Evolutionary conservation across 2,329 filamentous ascomycete species (phyloP).

Genomic region (Fusarium irregulare): DNA sequence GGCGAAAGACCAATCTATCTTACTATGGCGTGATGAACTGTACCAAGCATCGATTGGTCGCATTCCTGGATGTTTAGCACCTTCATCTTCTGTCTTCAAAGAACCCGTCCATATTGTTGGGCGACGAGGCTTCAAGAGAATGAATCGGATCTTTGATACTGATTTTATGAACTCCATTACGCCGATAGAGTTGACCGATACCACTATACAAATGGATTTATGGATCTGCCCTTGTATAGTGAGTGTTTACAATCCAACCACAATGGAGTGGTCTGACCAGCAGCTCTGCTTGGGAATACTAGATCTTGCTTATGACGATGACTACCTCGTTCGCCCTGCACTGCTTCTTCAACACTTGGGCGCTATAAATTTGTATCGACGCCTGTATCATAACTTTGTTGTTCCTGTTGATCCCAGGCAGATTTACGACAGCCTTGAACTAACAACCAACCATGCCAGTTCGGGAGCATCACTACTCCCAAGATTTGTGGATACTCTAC

Average conservation of each 20-base stretch:
- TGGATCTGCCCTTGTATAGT: conserved; percentile 41
- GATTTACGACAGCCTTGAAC: neutral
- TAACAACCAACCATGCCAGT: neutral
- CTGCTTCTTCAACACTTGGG: conserved; percentile 39
- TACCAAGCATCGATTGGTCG: neutral
- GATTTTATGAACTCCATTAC: conserved; percentile 37
- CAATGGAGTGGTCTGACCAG: neutral
- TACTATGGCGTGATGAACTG: conserved; percentile 29
- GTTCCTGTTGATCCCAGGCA: conserved; percentile 32
- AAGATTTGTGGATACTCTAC: neutral
- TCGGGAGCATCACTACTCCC: neutral
- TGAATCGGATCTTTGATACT: conserved; percentile 25
- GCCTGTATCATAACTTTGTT: conserved; percentile 32
- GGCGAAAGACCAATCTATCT: conserved; percentile 42
- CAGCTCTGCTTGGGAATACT: conserved; percentile 38
- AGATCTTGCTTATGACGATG: conserved; percentile 37
- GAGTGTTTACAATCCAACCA: neutral
- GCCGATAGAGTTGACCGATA: conserved; percentile 39
- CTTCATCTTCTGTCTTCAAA: conserved; percentile 20
- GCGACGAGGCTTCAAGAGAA: conserved; percentile 31
- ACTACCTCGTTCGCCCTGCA: conserved; percentile 39
- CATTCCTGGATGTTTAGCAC: conserved; percentile 34
- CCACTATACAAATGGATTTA: conserved; percentile 25
- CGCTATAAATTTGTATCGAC: conserved; percentile 28
- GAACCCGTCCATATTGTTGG: conserved; percentile 31